Percentiles rank a stretch among this genome's conserved stretches.
These are phyloP conservation scores for Nicotiana tomentosiformis DNA, from an alignment of 257 asterid species.

Conservation along the genomic window DNA sequence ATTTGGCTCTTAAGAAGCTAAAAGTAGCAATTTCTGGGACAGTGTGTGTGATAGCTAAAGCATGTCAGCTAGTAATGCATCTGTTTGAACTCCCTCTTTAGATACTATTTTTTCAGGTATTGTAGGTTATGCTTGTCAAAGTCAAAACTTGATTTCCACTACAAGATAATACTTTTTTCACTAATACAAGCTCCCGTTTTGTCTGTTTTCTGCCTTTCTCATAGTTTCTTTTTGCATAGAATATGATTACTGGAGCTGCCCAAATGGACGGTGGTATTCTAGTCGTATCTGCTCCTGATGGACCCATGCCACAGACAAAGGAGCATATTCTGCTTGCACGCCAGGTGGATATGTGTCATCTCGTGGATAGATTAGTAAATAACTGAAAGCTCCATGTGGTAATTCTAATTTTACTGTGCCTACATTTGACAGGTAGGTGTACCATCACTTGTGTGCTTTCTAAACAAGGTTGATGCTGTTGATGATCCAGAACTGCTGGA, in stretches of 20 bases:
- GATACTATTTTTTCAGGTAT: not conserved
- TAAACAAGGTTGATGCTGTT: slow-evolving; percentile 89
- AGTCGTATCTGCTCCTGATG: slow-evolving; percentile 98
- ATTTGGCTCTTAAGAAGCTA: not conserved
- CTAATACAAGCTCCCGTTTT: not conserved
- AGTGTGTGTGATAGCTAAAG: not conserved
- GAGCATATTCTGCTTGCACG: slow-evolving; percentile 98
- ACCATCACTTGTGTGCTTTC: slow-evolving; percentile 94
- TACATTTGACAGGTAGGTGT: slow-evolving; percentile 74
- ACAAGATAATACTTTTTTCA: not conserved
- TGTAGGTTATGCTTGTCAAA: not conserved
- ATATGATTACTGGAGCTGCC: slow-evolving; percentile 99
- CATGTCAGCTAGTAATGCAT: not conserved
- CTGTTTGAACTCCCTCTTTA: not conserved
- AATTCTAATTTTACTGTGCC: not conserved
- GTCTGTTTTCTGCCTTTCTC: not conserved
- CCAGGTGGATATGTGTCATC: slow-evolving; percentile 47
- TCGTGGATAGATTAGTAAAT: slow-evolving; percentile 7
- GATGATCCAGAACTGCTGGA: slow-evolving; percentile 94
- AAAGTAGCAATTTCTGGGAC: not conserved
- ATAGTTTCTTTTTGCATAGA: slow-evolving; percentile 32
- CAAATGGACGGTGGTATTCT: slow-evolving; percentile 99
- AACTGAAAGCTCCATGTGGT: not conserved
- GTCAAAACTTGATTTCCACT: not conserved
- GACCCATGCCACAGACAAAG: slow-evolving; percentile 99